Evolutionary conservation across 306 rosid genomes (phyloP), one percentile per base, ranked within the genome.

Genomic region (Styphnolobium japonicum): DNA sequence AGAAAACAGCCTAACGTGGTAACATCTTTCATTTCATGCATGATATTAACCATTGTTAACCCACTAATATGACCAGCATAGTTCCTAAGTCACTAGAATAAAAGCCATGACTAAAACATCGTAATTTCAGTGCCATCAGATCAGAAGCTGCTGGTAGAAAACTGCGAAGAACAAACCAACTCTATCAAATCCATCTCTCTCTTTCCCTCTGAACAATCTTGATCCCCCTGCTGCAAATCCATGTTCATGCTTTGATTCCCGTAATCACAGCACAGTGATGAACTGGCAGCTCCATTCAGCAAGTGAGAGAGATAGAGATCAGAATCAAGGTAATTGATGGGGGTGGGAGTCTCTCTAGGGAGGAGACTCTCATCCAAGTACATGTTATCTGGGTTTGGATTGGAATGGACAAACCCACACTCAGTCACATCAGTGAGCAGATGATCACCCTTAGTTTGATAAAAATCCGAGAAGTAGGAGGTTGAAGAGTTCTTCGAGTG

Each of bases 111-210:
- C 10, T 46, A 46, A 46, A 46, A 4, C 52, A n/a, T 4, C 55
- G 7, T 5, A 49, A n/a, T n/a, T 48, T n/a, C 19, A 49, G 9
- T n/a, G n/a, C 16, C 22, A n/a, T 48, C 8, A 48, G 0, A 48
- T 48, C 29, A 67, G 61, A 68, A 57, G 70, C 67, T 64, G 64
- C 71, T 15, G 22, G 62, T 27, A 36, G 88, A 74, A 68, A 70
- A 71, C 52, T 73, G 70, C 75, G 79, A 18, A 39, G 83, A 78
- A 52, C 81, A 72, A 77, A 89, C 81, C 82, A 92, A 78, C 84
- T 92, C 97, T 5, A 88, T 58, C 89, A 89, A 80, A 83, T 89
- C 97, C 87, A 91, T 87, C 81, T 92, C 93, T 39, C 49, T 81
- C 82, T 57, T 86, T 42, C 43, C 88, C 2, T 57, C 62, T 4